Evolutionary conservation across 2,329 filamentous ascomycete genomes (phyloP), one percentile per base, ranked within the genome.

Genomic region (Intubia oerlemansii): DNA sequence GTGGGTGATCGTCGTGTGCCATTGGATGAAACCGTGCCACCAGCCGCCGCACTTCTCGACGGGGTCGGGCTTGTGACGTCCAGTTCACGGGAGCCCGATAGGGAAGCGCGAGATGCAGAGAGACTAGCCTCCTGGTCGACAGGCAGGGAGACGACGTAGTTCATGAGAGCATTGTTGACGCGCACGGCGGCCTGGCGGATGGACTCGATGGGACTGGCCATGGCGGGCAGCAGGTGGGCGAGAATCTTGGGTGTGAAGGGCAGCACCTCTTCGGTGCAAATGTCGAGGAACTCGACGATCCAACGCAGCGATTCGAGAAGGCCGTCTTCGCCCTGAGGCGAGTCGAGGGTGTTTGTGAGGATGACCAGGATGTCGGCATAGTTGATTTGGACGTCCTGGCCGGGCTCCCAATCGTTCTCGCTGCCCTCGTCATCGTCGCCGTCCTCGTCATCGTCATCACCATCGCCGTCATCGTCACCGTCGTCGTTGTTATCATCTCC

Each of bases 251-350:
- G 90, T 1, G 91, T 88, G 47, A 95, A 95, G 4, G 79, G 78
- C 24, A 98, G 61, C 4, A 98, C 90, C 43, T 98, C 88, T 45
- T 93, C 88, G 0, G 88, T 85, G 41, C 84, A 93, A 25, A 98
- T 95, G 37, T 95, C 84, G 40, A 98, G 76, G 46, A 98, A 93
- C 34, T 77, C 78, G 39, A 93, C 82, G 38, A 98, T 82, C 88
- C 88, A 98, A 36, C 81, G 69, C 17, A 98, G 58, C 4, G 84
- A 82, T 30, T 91, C 90, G 22, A 93, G 61, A 25, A 93, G 66
- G 38, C 90, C 84, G 43, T 92, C 80, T 46, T 95, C 82, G 13
- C 31, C 77, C 41, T 75, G 57, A 4, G 78, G 75, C 12, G 80
- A 78, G 41, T 91, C 78, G 25, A 98, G 62, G 37, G 88, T 93